A percentile compares a stretch with the other conserved stretches of the same genome.
These are phyloP conservation scores for Phyllosticta capitalensis DNA, from an alignment of 2,329 filamentous ascomycete genomes.

Conservation along the genomic window DNA sequence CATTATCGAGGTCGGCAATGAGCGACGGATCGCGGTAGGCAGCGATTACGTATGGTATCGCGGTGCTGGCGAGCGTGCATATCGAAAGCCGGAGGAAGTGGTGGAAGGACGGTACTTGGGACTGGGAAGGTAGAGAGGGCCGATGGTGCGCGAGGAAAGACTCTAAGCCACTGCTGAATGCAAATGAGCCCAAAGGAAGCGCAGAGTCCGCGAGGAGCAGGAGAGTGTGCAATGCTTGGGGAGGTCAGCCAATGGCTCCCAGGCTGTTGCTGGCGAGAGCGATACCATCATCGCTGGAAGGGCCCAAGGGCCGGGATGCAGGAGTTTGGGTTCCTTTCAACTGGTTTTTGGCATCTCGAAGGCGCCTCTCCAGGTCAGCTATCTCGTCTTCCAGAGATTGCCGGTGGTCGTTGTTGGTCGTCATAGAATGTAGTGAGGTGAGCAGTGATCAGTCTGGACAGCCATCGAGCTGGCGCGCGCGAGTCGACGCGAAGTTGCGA, in stretches of 20 bases:
- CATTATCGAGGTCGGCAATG: constrained; percentile 58
- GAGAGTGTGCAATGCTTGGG: constrained; percentile 50
- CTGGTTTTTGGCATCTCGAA: constrained; percentile 38
- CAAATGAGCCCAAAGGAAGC: constrained; percentile 75
- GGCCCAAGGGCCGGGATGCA: constrained; percentile 13
- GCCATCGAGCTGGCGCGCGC: neutral
- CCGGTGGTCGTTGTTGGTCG: constrained; percentile 13
- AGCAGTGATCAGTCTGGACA: neutral
- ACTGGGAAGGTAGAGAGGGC: constrained; percentile 17
- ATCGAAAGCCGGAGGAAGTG: constrained; percentile 63
- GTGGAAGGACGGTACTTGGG: constrained; percentile 41
- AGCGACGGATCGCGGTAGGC: constrained; percentile 47
- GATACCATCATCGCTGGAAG: constrained; percentile 15
- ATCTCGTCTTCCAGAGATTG: constrained; percentile 44
- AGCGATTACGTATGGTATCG: constrained; percentile 65
- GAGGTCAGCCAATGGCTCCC: neutral
- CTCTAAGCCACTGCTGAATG: constrained; percentile 74
- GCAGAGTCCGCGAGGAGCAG: constrained; percentile 73
- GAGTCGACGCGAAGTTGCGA: neutral
- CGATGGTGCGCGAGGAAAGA: constrained; percentile 66
- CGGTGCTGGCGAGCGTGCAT: constrained; percentile 59
- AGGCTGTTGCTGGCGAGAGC: neutral
- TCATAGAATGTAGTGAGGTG: constrained; percentile 17
- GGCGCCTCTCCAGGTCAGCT: constrained; percentile 44
- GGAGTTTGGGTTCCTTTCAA: constrained; percentile 25